A percentile compares a stretch with the other conserved stretches of the same genome.
Evolutionary conservation across 495 filamentous ascomycete genomes (phyloP).

Genomic region (Filosporella fistucella): DNA sequence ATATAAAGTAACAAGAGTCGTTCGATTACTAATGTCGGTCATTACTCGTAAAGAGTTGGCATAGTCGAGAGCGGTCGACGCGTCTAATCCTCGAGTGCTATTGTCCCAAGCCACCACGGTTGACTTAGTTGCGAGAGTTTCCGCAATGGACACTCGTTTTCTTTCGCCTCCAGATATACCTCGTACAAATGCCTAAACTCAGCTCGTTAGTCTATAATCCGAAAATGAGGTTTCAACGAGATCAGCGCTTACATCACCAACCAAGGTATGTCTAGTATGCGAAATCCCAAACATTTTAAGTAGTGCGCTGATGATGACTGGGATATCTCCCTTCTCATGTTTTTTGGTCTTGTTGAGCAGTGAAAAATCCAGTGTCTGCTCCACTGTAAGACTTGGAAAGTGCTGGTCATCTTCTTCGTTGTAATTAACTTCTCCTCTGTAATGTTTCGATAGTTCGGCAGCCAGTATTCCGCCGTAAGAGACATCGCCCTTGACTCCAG

Average conservation of each 20-base stretch:
- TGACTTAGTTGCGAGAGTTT: constrained; percentile 62
- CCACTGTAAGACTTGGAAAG: constrained; percentile 71
- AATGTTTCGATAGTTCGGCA: constrained; percentile 60
- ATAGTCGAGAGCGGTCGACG: constrained; percentile 75
- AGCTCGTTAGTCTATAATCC: background rate
- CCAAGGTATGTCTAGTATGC: constrained; percentile 62
- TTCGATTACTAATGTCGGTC: constrained; percentile 60
- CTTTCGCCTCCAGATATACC: constrained; percentile 69
- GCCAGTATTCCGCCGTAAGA: constrained; percentile 74
- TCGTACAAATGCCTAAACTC: constrained; percentile 46
- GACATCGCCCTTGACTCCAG: constrained; percentile 65
- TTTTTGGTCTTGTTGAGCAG: constrained; percentile 81
- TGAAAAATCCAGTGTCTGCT: constrained; percentile 72
- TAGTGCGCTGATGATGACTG: constrained; percentile 58
- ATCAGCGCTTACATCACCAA: constrained; percentile 50
- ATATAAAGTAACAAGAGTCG: constrained; percentile 73
- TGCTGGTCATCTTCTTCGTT: constrained; percentile 81
- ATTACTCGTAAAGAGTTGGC: constrained; percentile 62
- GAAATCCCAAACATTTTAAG: constrained; percentile 66
- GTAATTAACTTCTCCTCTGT: constrained; percentile 78
- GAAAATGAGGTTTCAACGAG: constrained; percentile 51
- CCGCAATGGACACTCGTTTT: constrained; percentile 68
- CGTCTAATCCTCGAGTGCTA: constrained; percentile 75
- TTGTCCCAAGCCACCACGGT: constrained; percentile 70
- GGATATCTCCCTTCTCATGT: constrained; percentile 59